These are phyloP conservation scores for Neonectria faginata DNA, from an alignment of 2,329 filamentous ascomycete species.

Conservation along the genomic window DNA sequence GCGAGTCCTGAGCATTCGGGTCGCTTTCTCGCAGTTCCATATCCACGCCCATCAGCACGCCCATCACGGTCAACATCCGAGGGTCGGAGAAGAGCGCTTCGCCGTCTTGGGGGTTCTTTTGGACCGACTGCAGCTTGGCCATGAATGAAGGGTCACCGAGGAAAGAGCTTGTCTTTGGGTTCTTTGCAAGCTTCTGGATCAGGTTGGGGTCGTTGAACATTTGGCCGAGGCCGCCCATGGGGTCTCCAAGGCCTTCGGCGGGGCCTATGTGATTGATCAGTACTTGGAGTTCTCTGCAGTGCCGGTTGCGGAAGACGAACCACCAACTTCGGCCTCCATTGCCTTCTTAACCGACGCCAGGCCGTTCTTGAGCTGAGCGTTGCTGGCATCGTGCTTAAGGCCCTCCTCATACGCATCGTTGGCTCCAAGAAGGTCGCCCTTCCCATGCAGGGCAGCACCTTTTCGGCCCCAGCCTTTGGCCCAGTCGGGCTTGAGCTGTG, in stretches of 20 bases:
- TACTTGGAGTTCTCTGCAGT: not conserved
- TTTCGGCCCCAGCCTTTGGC: slow-evolving; percentile 96
- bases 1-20: slow-evolving; percentile 67
- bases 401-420: slow-evolving; percentile 93
- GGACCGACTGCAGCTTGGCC: slow-evolving; percentile 84
- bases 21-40: slow-evolving; percentile 69
- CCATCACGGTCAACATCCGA: slow-evolving; percentile 92
- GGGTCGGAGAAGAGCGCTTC: slow-evolving; percentile 89
- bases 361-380: slow-evolving; percentile 92
- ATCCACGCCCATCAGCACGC: slow-evolving; percentile 92
- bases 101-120: slow-evolving; percentile 82
- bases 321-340: slow-evolving; percentile 71
- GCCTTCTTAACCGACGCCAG: slow-evolving; percentile 87
- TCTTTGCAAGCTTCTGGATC: slow-evolving; percentile 88
- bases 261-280: slow-evolving; percentile 42
- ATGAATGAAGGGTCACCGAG: slow-evolving; percentile 90
- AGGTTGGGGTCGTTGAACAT: slow-evolving; percentile 96
- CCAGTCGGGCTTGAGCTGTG: slow-evolving; percentile 97
- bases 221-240: slow-evolving; percentile 80
- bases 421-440: slow-evolving; percentile 85
- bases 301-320: slow-evolving; percentile 10
- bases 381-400: slow-evolving; percentile 91
- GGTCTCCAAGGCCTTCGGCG: slow-evolving; percentile 63
- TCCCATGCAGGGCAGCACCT: slow-evolving; percentile 88
- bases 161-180: slow-evolving; percentile 89